Conservation (phyloP, 1,139 yeast genomes). For the Blastobotrys buckinghamii region DNA sequence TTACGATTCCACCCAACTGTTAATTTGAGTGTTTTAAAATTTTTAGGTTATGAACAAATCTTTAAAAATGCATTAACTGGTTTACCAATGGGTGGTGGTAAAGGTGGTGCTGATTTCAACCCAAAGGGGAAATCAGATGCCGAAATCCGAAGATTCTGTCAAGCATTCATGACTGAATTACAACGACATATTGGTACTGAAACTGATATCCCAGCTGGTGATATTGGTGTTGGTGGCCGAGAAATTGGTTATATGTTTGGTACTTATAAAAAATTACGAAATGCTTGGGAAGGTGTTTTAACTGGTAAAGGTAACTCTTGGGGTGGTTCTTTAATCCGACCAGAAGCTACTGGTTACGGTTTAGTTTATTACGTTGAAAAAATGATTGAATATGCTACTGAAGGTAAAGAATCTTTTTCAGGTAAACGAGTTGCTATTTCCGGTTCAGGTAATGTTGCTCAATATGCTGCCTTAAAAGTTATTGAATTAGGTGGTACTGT, state of each 20-base stretch:
- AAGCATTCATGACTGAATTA: constrained; percentile 91
- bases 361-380: constrained; percentile 93
- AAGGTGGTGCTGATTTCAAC: constrained; percentile 98
- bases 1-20: constrained; percentile 97
- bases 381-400: constrained; percentile 91
- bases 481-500: constrained; percentile 96
- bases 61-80: constrained; percentile 98
- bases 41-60: constrained; percentile 96
- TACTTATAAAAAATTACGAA: constrained; percentile 88
- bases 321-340: constrained; percentile 99
- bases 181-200: constrained; percentile 95
- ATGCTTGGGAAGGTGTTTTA: constrained; percentile 94
- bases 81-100: constrained; percentile 98
- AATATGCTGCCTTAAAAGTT: constrained; percentile 95
- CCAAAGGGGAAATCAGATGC: constrained; percentile 90
- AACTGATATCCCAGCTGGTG: constrained; percentile 98
- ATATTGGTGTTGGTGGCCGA: constrained; percentile 90
- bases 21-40: constrained; percentile 88
- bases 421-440: constrained; percentile 96
- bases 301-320: constrained; percentile 97
- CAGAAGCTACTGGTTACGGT: constrained; percentile 99
- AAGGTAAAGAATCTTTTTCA: constrained; percentile 79
- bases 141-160: constrained; percentile 95
- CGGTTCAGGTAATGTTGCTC: constrained; percentile 99
- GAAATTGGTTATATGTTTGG: constrained; percentile 93